Evolutionary conservation across 208 protist genomes (phyloP).

Genomic region (Trypanosoma vivax): DNA sequence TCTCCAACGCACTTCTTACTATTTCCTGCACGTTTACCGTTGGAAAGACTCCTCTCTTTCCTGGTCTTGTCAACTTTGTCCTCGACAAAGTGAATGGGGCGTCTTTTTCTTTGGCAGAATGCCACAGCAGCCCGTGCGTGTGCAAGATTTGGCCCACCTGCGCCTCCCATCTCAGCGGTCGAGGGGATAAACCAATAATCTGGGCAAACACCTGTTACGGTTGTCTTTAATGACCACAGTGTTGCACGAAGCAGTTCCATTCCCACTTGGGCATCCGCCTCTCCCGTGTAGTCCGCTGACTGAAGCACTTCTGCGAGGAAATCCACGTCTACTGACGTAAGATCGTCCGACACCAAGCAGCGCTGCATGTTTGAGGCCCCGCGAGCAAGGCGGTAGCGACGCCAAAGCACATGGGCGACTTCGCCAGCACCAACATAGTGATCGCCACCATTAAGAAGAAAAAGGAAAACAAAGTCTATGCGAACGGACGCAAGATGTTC

Average conservation of each 20-base stretch:
- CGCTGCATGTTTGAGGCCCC: constrained; percentile 31
- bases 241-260: constrained; percentile 34
- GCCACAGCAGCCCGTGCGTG: constrained; percentile 59
- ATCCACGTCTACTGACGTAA: constrained; percentile 47
- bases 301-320: constrained; percentile 66
- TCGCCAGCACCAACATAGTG: constrained; percentile 79
- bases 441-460: constrained; percentile 83
- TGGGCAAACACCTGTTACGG: constrained; percentile 38
- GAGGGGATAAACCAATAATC: constrained; percentile 42
- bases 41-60: background rate
- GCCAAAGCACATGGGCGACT: constrained; percentile 68
- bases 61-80: constrained; percentile 7
- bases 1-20: background rate
- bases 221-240: constrained; percentile 46
- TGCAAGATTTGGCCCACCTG: constrained; percentile 36
- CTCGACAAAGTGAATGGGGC: background rate
- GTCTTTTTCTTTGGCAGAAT: constrained; percentile 19
- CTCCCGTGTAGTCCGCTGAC: constrained; percentile 55
- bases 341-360: constrained; percentile 40
- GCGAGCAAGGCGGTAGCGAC: constrained; percentile 65
- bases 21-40: background rate
- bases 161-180: background rate
- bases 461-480: constrained; percentile 81
- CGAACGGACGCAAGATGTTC: constrained; percentile 63
- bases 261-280: constrained; percentile 27